Base-by-base conservation (phyloP, 2,329 filamentous ascomycete species). In the Cladophialophora yegresii region DNA sequence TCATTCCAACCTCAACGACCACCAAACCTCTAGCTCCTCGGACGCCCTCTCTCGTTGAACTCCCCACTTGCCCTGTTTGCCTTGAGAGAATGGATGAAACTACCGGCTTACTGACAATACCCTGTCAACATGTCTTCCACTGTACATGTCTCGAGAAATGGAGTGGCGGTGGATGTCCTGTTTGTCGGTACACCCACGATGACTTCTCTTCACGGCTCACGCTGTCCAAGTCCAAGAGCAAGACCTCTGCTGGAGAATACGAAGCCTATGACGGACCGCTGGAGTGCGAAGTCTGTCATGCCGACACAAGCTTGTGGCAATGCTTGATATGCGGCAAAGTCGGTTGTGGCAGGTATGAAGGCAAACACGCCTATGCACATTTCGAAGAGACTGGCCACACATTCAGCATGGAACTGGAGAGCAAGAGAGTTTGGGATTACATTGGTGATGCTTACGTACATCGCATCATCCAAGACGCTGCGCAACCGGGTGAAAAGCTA, bases 81-180 rank as follows among this genome's bases (percentile, higher is more conserved):
- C 84, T 99, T 4, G 95, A 99, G 76, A 89, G 93, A 54, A 99
- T 99, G 95, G 95, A 99, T 73, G 93, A 98, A 75, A 97, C 93
- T 0, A 96, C 92, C 0, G 95, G 95, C 0, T 82, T 99, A 2
- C 86, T 99, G 74, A 99, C 95, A 0, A 98, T 98, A 47, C 88
- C 96, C 32, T 99, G 95, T 75, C 93, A 98, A 73, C 95, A 99
- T 73, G 92, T 98, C 58, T 99, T 99, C 74, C 95, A 99, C 76
- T 98, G 95, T 74, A 93, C 89, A 1, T 99, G 95, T 77, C 82
- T 99, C 0, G 91, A 96, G 73, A 98, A 95, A 74, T 99, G 95
- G 95, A 91, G 91, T 74, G 93, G 93, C 4, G 90, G 88, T 28
- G 93, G 93, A 4, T 99, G 95, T 74, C 95, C 95, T 0, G 92